Base-by-base conservation (phyloP, 2,329 filamentous ascomycete genomes). In the Clonostachys chloroleuca region DNA sequence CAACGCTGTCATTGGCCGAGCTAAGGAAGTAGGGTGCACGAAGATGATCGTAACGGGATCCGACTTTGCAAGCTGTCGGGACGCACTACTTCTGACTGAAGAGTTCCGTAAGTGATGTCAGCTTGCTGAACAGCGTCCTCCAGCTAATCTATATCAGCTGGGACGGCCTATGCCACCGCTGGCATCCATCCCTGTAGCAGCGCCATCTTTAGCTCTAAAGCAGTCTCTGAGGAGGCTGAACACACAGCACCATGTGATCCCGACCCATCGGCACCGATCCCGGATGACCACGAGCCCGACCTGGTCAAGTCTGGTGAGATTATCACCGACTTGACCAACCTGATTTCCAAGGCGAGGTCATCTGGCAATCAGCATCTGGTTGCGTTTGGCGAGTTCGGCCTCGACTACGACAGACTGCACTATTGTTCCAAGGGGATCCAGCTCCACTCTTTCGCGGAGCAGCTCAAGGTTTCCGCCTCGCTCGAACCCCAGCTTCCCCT, bases 41-140 rank as follows among this genome's bases (percentile, higher is more conserved):
- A 96, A 96, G 59, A 81, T 99, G 59, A 92, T 99, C 73, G 81
- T 97, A 34, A 99, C 94, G 0, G 94, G 94, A 17, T 96, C 91
- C 1, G 89, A 94, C 61, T 76, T 97, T 44, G 73, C 75, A 45
- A 91, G 92, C 65, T 92, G 89, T 3, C 70, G 80, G 52, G 81
- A 88, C 53, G 91, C 90, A 1, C 69, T 96, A 10, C 70, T 84
- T 40, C 75, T 97, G 30, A 84, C 91, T 4, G 74, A 82, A 56
- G 75, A 86, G 54, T 85, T 92, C 61, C 83, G 89, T 92, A 71
- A 51, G 83, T 70, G 12, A 42, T 33, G 40, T 35, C 42, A 45
- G 14, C 37, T 43, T 40, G 44, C 48, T 44, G 40, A 20, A 24
- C 30, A 36, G 52, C 39, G 52, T 43, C 16, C 37, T 34, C 5